Base-by-base conservation (phyloP, 306 rosid genomes). In the Trichosanthes truncata region DNA sequence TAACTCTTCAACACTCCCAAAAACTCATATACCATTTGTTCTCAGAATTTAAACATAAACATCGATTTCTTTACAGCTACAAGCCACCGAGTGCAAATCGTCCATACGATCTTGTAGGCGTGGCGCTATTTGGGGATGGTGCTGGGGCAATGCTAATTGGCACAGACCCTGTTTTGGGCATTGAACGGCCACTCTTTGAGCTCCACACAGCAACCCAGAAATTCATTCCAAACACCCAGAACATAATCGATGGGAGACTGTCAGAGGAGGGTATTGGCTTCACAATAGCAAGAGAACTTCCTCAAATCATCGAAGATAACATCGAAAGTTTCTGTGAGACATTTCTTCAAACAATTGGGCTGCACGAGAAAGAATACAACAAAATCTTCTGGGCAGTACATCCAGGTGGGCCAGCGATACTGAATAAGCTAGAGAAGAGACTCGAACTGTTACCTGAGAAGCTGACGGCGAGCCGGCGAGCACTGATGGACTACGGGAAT, bases 91-190 rank as follows among this genome's bases (percentile, higher is more conserved):
- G 93, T 82, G 87, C 84, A 7, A 81, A 84, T 38, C 85, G 97
- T 74, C 97, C 97, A 23, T 95, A 93, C 79, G 97, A 95, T 86
- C 90, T 95, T 71, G 99, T 93, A 38, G 97, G 99, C 53, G 97
- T 95, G 61, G 88, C 98, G 1, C 90, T 95, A 7, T 91, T 92
- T 72, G 98, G 98, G 11, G 97, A 91, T 81, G 96, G 97, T 60
- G 97, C 97, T 6, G 97, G 93, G 38, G 97, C 97, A 7, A 88
- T 95, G 93, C 76, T 92, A 38, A 80, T 95, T 23, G 98, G 97
- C 9, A 77, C 93, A 23, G 88, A 93, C 78, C 96, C 93, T 0
- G 52, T 78, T 12, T 46, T 51, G 9, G 83, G 81, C 35, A 75
- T 74, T 5, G 97, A 92, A 82, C 89, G 29, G 80, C 92, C 96